Evolutionary conservation across 2,329 filamentous ascomycete genomes (phyloP).

Genomic region (Aspergillus amoenus): DNA sequence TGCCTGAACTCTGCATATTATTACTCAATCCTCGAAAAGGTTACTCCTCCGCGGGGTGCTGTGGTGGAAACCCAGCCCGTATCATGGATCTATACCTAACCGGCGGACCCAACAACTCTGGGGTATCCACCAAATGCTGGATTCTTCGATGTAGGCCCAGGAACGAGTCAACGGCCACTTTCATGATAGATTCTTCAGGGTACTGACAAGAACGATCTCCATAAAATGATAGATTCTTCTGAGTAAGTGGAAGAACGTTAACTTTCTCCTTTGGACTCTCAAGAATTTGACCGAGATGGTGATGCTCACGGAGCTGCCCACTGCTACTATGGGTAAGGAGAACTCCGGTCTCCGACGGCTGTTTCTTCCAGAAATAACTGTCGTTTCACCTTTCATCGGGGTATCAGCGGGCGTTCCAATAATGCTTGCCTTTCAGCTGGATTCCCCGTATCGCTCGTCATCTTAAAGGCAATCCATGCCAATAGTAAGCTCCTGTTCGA

Average conservation of each 20-base stretch:
- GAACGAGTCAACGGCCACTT: constrained; percentile 6
- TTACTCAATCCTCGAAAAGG: not conserved
- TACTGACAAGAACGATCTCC: constrained; percentile 6
- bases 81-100: not conserved
- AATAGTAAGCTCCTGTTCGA: not conserved
- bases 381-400: not conserved
- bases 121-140: constrained; percentile 10
- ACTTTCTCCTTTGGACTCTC: not conserved
- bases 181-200: constrained; percentile 9
- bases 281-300: not conserved
- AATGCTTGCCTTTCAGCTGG: not conserved
- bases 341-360: not conserved
- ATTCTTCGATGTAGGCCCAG: constrained; percentile 13
- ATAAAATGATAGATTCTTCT: constrained; percentile 7
- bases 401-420: not conserved
- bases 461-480: not conserved
- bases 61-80: not conserved
- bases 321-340: no score
- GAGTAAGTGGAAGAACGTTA: constrained; percentile 5
- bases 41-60: not conserved
- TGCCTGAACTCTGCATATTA: not conserved
- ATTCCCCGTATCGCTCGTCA: not conserved
- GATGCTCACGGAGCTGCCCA: not conserved
- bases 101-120: constrained; percentile 1
- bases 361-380: not conserved